A percentile compares a stretch with the other conserved stretches of the same genome.
These are phyloP conservation scores for Saccharomyces hybrid DNA, from an alignment of 1,139 yeast genomes.

Conservation along the genomic window DNA sequence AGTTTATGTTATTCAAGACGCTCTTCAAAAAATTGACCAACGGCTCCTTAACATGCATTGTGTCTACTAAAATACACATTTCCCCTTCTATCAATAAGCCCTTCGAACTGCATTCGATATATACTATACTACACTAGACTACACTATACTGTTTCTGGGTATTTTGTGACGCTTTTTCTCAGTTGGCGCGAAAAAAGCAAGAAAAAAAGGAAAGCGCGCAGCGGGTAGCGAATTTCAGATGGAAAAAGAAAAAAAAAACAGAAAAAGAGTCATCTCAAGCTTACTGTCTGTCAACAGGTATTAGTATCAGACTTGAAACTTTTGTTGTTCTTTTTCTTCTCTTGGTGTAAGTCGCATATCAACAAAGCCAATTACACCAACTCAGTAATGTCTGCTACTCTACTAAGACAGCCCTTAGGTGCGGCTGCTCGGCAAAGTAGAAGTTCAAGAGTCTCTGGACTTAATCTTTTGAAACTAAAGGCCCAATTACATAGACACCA, in stretches of 20 bases:
- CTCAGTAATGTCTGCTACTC: neutral
- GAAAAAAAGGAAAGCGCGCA: neutral
- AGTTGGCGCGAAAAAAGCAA: neutral
- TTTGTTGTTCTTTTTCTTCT: neutral
- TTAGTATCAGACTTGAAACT: neutral
- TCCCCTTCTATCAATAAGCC: neutral
- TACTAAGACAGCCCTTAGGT: neutral
- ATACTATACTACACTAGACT: neutral
- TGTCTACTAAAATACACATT: neutral
- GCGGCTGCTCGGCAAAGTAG: neutral
- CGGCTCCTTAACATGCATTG: neutral
- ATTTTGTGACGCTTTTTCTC: neutral
- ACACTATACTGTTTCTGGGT: neutral
- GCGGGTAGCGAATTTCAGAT: neutral
- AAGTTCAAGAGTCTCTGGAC: neutral
- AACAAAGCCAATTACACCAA: neutral
- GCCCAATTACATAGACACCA: neutral
- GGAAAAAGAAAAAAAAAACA: neutral
- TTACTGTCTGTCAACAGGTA: neutral
- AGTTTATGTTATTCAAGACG: neutral
- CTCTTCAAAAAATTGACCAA: neutral
- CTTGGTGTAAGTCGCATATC: neutral
- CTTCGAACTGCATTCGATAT: neutral
- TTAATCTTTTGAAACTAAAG: neutral
- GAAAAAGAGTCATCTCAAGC: slow-evolving; percentile 1